Percentiles rank a stretch among this genome's conserved stretches.
phyloP scores from a whole-genome alignment of 371 early-diverging fungal species.

The Actinomucor elegans region DNA sequence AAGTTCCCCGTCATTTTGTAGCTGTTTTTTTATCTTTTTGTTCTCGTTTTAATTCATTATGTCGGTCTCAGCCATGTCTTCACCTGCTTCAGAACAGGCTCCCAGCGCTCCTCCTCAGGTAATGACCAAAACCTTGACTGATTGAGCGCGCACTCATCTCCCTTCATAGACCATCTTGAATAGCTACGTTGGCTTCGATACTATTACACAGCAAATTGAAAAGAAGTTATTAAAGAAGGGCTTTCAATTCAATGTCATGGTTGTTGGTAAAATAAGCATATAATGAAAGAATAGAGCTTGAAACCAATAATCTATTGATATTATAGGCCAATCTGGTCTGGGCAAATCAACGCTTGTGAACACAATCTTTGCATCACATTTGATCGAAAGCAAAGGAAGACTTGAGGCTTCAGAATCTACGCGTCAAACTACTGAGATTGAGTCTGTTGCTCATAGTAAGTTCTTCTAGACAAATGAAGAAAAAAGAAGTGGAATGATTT shows the following conservation, averaged over 20 bases:
- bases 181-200: constrained; percentile 94
- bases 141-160: background rate
- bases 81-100: constrained; percentile 20
- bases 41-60: background rate
- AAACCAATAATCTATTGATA: background rate
- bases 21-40: too few relatives aligned
- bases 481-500: background rate
- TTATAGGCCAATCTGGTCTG: constrained; percentile 91
- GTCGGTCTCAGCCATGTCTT: constrained; percentile 15
- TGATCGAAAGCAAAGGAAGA: constrained; percentile 85
- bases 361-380: constrained; percentile 87
- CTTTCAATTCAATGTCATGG: constrained; percentile 94
- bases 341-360: constrained; percentile 99
- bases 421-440: constrained; percentile 84
- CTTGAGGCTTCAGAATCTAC: constrained; percentile 69
- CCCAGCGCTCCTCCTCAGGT: constrained; percentile 7
- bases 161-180: constrained; percentile 53
- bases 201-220: constrained; percentile 92
- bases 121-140: background rate
- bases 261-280: constrained; percentile 66
- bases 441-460: constrained; percentile 77
- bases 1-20: background rate
- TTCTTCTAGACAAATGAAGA: background rate
- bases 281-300: background rate
- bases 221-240: constrained; percentile 91